Base-by-base conservation (phyloP, 2,329 filamentous ascomycete genomes). In the Thelonectria rubi region DNA sequence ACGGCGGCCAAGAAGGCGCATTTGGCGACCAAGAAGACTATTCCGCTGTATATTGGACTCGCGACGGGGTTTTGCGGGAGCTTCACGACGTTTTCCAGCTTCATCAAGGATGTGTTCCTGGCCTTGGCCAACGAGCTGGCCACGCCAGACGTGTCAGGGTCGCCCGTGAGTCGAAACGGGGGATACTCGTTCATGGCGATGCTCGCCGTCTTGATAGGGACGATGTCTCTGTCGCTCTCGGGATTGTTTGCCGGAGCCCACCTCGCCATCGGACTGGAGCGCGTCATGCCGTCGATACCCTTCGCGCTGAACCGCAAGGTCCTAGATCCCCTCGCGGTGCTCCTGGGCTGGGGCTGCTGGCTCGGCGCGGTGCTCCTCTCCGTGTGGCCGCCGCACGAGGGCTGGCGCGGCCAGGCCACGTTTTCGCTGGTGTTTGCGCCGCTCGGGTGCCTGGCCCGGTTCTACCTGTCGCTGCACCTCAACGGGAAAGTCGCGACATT, bases 61-160 rank as follows among this genome's bases (percentile, higher is more conserved):
- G 87, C 92, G 0, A 97, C 91, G 0, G 94, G 91, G 11, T 95
- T 95, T 76, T 97, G 93, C 71, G 92, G 94, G 64, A 94, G 91
- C 67, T 92, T 95, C 72, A 97, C 94, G 0, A 94, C 91, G 10
- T 97, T 97, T 77, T 97, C 93, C 0, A 88, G 89, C 18, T 96
- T 97, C 73, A 88, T 94, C 48, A 85, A 91, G 7, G 94, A 97
- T 70, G 78, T 84, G 14, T 97, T 96, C 73, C 83, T 97, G 20
- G 90, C 92, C 0, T 78, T 96, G 17, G 89, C 91, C 4, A 95
- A 97, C 73, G 84, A 90, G 65, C 78, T 96, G 11, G 79, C 76
- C 10, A 72, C 75, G 1, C 73, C 76, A 0, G 76, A 78, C 18
- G 72, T 68, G 1, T 74, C 77, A 0, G 73, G 75, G 1, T 74